Conservation (phyloP, 352 stramenopile genomes). For the Thraustochytrium striatum region DNA sequence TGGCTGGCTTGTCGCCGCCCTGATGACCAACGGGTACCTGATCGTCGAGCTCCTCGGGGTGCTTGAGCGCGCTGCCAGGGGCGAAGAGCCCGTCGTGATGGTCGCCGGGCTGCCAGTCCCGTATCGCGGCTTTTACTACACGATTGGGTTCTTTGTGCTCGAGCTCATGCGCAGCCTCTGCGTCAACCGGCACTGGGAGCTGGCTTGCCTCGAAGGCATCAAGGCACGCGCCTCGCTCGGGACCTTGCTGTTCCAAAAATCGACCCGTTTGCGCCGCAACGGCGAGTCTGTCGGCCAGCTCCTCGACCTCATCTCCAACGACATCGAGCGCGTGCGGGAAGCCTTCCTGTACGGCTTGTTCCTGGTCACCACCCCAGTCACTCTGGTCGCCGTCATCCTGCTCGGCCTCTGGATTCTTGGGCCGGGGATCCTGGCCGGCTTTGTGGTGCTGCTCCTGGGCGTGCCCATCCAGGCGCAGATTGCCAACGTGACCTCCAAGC, state of each 20-base stretch:
- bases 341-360: conserved; percentile 34
- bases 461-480: conserved; percentile 52
- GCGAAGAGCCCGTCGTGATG: not conserved
- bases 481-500: conserved; percentile 61
- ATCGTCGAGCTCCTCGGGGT: conserved; percentile 16
- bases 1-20: conserved; percentile 6
- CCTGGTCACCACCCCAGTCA: conserved; percentile 22
- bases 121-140: conserved; percentile 39
- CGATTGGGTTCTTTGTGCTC: not conserved
- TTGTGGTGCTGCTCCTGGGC: conserved; percentile 40
- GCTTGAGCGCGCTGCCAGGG: conserved; percentile 28
- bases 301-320: conserved; percentile 52
- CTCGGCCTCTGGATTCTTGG: conserved; percentile 33
- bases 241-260: conserved; percentile 35
- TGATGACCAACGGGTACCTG: conserved; percentile 21
- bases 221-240: conserved; percentile 8
- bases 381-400: conserved; percentile 14
- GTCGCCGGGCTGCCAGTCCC: conserved; percentile 17
- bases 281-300: conserved; percentile 34
- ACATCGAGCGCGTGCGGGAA: conserved; percentile 44
- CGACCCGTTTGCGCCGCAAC: not conserved
- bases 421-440: not conserved
- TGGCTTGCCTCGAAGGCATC: conserved; percentile 1
- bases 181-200: conserved; percentile 38
- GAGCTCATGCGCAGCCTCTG: conserved; percentile 33